A percentile compares a stretch with the other conserved stretches of the same genome.
Conservation (phyloP, 371 early-diverging fungal species). For the Haplosporangium sp. region DNA sequence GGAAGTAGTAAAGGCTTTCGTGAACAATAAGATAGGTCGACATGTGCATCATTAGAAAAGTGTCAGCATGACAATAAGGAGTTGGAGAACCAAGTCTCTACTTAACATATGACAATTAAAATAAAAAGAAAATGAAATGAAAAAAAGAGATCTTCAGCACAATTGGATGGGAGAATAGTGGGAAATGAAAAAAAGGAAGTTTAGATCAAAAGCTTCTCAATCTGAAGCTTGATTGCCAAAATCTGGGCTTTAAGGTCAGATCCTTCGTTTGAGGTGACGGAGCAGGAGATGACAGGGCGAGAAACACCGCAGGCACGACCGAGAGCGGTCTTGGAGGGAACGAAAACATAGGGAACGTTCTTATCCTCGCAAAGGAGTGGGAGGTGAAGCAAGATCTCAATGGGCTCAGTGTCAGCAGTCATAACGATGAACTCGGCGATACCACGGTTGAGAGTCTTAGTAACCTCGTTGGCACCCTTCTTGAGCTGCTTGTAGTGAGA, state of each 20-base stretch:
- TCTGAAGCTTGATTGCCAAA: conserved; percentile 88
- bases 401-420: conserved; percentile 98
- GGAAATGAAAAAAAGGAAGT: conserved; percentile 9
- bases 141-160: conserved; percentile 47
- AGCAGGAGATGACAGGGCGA: conserved; percentile 93
- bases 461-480: conserved; percentile 99
- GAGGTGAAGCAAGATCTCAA: conserved; percentile 97
- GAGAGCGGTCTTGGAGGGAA: conserved; percentile 95
- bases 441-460: conserved; percentile 99
- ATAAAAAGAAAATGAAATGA: neutral
- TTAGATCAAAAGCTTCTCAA: conserved; percentile 93
- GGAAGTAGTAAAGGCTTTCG: neutral
- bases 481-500: conserved; percentile 98
- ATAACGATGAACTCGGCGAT: conserved; percentile 99
- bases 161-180: neutral
- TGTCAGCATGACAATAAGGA: neutral
- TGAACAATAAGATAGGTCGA: conserved; percentile 9
- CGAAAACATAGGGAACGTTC: conserved; percentile 98
- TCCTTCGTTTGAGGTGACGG: conserved; percentile 97
- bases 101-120: neutral
- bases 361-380: conserved; percentile 99
- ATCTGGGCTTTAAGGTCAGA: conserved; percentile 96
- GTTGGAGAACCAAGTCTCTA: neutral
- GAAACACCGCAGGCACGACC: conserved; percentile 99
- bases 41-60: conserved; percentile 55